These are phyloP conservation scores for Linanthus parryae DNA, from an alignment of 148 eudicot genomes.

Conservation along the genomic window DNA sequence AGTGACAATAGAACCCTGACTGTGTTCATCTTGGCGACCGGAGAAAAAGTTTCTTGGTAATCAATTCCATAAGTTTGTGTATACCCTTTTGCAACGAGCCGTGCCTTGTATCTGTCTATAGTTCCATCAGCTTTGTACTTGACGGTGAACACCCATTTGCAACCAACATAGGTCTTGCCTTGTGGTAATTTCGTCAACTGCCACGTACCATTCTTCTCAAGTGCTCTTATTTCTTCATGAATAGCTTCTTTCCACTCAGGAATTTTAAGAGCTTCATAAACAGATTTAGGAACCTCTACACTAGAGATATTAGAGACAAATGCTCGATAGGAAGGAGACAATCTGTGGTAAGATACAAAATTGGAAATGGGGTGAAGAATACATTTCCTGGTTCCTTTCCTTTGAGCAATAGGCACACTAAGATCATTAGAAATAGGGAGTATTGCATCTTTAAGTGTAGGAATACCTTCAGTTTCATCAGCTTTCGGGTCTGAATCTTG, in stretches of 20 bases:
- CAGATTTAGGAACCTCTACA: background rate
- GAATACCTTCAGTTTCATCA: too few species aligned
- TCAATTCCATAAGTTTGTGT: background rate
- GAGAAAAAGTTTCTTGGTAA: too few species aligned
- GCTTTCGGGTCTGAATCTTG: too few species aligned
- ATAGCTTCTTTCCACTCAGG: background rate
- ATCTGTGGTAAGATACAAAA: too few species aligned
- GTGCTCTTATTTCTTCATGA: background rate
- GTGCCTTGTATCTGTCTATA: background rate
- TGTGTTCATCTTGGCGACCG: background rate
- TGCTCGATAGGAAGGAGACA: too few species aligned
- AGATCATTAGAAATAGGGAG: too few species aligned
- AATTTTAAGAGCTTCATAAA: background rate
- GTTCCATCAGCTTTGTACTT: background rate
- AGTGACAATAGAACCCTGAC: background rate
- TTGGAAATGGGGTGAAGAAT: too few species aligned
- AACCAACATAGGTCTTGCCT: background rate
- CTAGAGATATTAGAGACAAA: too few species aligned
- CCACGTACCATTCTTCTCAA: background rate
- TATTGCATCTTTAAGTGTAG: too few species aligned
- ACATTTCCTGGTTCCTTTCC: too few species aligned
- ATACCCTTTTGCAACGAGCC: constrained; percentile 1
- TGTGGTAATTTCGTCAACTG: background rate
- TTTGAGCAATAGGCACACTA: too few species aligned
- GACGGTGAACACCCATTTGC: background rate